Base-by-base conservation (phyloP, 2,329 filamentous ascomycete genomes). In the Botrytis byssoidea region DNA sequence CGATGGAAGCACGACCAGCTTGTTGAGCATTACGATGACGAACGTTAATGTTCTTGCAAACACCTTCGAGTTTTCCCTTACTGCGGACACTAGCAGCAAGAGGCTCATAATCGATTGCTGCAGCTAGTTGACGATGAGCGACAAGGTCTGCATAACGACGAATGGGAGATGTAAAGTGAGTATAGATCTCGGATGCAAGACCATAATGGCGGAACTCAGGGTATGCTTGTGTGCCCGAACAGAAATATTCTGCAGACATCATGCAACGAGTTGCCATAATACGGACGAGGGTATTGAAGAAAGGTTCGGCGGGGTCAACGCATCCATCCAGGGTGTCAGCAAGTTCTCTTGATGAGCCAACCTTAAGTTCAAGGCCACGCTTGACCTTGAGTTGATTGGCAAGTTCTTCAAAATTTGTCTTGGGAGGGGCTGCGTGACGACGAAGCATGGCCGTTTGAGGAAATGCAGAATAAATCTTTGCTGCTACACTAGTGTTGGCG, bases 181-280 rank as follows among this genome's bases (percentile, higher is more conserved):
- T 99, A 85, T 99, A 99, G 82, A 99, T 99, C 80, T 97, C 93
- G 5, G 92, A 94, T 0, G 97, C 97, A 51, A 99, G 90, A 78
- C 96, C 96, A 83, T 99, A 99, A 84, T 99, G 97, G 70, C 94
- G 90, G 87, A 97, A 99, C 82, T 98, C 96, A 0, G 94, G 92
- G 82, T 96, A 95, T 0, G 95, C 90, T 82, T 98, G 94, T 10
- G 94, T 95, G 74, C 96, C 96, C 0, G 95, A 93, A 84, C 93
- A 96, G 84, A 99, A 99, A 84, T 99, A 99, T 84, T 99, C 96
- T 75, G 96, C 96, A 71, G 94, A 96, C 87, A 97, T 97, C 96
- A 99, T 99, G 88, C 96, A 99, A 35, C 96, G 92, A 14, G 96
- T 99, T 16, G 96, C 96, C 85, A 99, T 93, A 84, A 99, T 97